These are phyloP conservation scores for Penicillium waksmanii DNA, from an alignment of 495 filamentous ascomycete species.

Conservation along the genomic window DNA sequence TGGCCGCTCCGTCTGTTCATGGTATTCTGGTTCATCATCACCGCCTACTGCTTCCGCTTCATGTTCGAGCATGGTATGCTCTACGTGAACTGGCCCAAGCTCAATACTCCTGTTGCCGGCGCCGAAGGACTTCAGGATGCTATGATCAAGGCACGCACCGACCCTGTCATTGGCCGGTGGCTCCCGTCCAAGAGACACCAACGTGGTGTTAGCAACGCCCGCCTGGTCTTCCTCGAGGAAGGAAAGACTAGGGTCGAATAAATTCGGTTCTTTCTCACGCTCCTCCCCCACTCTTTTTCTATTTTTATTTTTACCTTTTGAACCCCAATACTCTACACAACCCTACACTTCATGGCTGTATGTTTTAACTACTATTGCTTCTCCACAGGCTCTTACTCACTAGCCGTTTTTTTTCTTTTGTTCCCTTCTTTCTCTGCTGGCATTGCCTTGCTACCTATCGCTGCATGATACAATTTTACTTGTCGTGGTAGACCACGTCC, in stretches of 20 bases:
- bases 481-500: conserved; percentile 11
- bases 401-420: conserved; percentile 20
- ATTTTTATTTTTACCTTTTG: conserved; percentile 2
- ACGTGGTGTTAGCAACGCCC: conserved; percentile 74
- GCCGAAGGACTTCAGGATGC: conserved; percentile 89
- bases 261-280: conserved; percentile 3
- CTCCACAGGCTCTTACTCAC: conserved; percentile 6
- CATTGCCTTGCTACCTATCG: conserved; percentile 6
- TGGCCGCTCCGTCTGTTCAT: conserved; percentile 81
- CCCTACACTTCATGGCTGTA: conserved; percentile 29
- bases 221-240: conserved; percentile 83
- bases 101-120: conserved; percentile 83
- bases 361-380: conserved; percentile 25
- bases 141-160: conserved; percentile 71
- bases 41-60: conserved; percentile 71
- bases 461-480: conserved; percentile 7
- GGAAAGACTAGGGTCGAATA: conserved; percentile 96
- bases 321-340: conserved; percentile 1
- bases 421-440: conserved; percentile 11
- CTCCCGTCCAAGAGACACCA: conserved; percentile 68
- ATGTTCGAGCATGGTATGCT: conserved; percentile 83
- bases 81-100: conserved; percentile 96
- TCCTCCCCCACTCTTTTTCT: conserved; percentile 5
- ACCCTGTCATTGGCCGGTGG: conserved; percentile 73
- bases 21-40: conserved; percentile 71